A percentile compares a stretch with the other conserved stretches of the same genome.
phyloP scores from a whole-genome alignment of 768 basidiomycete genomes.

The Filobasidium wieringae region DNA sequence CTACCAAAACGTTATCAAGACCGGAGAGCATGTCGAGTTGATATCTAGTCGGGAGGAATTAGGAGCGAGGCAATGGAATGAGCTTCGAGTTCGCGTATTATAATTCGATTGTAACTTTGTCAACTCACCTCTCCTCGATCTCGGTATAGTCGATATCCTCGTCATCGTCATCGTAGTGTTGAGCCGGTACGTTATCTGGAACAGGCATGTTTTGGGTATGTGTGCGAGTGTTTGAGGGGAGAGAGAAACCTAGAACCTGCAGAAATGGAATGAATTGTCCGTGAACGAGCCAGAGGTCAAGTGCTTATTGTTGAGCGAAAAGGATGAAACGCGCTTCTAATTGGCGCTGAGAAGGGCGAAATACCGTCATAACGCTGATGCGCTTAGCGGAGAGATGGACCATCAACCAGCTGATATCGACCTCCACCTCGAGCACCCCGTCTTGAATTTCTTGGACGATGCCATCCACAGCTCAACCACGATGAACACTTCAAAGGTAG shows the following conservation, averaged over 20 bases:
- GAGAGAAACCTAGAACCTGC: no score
- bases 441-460: no score
- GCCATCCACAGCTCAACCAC: background rate
- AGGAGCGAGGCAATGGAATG: background rate
- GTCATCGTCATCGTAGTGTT: conserved; percentile 36
- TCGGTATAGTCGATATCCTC: conserved; percentile 76
- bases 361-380: no score
- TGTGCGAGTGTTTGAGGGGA: no score
- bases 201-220: background rate
- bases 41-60: conserved; percentile 1
- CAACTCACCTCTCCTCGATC: conserved; percentile 67
- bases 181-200: background rate
- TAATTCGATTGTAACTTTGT: background rate
- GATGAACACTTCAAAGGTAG: background rate
- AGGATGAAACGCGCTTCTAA: background rate
- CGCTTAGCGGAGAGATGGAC: no score
- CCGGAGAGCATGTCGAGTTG: conserved; percentile 34
- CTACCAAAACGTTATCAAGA: conserved; percentile 80
- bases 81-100: background rate
- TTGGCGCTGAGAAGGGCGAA: no score
- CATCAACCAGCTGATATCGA: no score
- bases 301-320: background rate
- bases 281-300: background rate
- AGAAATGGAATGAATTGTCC: background rate
- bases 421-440: no score